These are phyloP conservation scores for Gossypium trilobum DNA, from an alignment of 441 rosid species.

Conservation along the genomic window DNA sequence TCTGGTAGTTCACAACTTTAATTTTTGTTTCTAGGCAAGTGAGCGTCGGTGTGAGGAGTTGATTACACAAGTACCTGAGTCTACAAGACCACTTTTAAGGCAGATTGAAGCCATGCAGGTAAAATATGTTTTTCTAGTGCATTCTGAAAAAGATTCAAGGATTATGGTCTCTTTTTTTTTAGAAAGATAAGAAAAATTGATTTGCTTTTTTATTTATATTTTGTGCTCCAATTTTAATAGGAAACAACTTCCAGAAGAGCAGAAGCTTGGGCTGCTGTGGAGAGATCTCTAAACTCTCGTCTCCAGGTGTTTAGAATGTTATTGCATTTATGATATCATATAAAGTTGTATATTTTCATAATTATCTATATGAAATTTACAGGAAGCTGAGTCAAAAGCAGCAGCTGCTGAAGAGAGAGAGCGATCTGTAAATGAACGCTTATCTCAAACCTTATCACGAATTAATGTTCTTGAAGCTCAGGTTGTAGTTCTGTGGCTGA, in stretches of 20 bases:
- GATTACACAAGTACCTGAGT: slow-evolving; percentile 91
- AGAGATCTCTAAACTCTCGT: slow-evolving; percentile 76
- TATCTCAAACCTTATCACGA: slow-evolving; percentile 88
- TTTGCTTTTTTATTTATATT: slow-evolving; percentile 9
- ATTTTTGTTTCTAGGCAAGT: slow-evolving; percentile 53
- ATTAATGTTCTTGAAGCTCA: slow-evolving; percentile 96
- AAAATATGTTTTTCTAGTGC: slow-evolving; percentile 15
- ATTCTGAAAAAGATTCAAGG: slow-evolving; percentile 7
- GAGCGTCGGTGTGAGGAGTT: slow-evolving; percentile 98
- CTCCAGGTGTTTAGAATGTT: slow-evolving; percentile 55
- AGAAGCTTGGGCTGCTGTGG: slow-evolving; percentile 94
- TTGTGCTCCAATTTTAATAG: slow-evolving; percentile 32
- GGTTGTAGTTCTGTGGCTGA: slow-evolving; percentile 34
- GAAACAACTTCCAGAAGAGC: slow-evolving; percentile 83
- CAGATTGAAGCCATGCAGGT: slow-evolving; percentile 99
- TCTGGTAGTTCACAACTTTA: slow-evolving; percentile 4
- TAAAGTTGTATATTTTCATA: background rate
- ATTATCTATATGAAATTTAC: slow-evolving; percentile 19
- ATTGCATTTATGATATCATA: slow-evolving; percentile 2
- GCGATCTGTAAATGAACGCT: slow-evolving; percentile 74
- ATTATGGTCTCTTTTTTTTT: slow-evolving; percentile 8
- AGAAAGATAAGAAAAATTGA: background rate
- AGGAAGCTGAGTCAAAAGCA: slow-evolving; percentile 95
- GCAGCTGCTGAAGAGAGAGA: slow-evolving; percentile 90
- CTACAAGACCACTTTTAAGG: slow-evolving; percentile 91